Evolutionary conservation across 805 yeast genomes (phyloP).

Genomic region (Candida parachauliodes): DNA sequence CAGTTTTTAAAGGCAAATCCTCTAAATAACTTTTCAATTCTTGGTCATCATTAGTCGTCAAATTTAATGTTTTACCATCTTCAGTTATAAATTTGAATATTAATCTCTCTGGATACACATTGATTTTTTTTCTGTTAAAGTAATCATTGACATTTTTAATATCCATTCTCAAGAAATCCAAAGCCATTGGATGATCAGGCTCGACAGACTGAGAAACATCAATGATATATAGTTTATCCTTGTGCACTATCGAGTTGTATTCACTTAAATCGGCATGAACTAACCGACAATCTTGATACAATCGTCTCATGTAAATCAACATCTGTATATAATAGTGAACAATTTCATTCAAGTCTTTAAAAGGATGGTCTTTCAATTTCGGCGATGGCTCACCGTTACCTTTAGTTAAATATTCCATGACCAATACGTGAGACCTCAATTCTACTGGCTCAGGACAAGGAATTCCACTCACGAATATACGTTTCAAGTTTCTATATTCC

Average conservation of each 20-base stretch:
- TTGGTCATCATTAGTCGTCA: constrained; percentile 34
- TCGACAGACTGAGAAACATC: constrained; percentile 98
- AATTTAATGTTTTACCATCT: constrained; percentile 33
- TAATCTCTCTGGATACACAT: constrained; percentile 75
- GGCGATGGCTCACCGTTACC: constrained; percentile 93
- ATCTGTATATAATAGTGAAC: constrained; percentile 70
- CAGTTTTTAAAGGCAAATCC: constrained; percentile 55
- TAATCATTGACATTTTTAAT: constrained; percentile 92
- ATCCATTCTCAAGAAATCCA: constrained; percentile 95
- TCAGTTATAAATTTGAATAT: constrained; percentile 76
- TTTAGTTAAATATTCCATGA: constrained; percentile 83
- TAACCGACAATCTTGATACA: constrained; percentile 83
- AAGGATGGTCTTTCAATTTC: constrained; percentile 77
- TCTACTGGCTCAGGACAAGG: constrained; percentile 95
- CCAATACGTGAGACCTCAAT: constrained; percentile 82
- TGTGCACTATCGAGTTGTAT: constrained; percentile 85
- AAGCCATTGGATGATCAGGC: constrained; percentile 95
- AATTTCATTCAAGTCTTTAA: constrained; percentile 62
- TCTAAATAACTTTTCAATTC: constrained; percentile 41
- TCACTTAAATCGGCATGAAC: constrained; percentile 98
- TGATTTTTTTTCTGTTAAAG: constrained; percentile 67
- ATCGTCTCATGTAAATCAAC: constrained; percentile 77
- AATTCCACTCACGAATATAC: constrained; percentile 73
- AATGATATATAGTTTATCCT: constrained; percentile 74
- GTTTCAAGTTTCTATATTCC: constrained; percentile 87